Evolutionary conservation across 176 grass and related monocot genomes (phyloP).

Genomic region (Carex kokanica): DNA sequence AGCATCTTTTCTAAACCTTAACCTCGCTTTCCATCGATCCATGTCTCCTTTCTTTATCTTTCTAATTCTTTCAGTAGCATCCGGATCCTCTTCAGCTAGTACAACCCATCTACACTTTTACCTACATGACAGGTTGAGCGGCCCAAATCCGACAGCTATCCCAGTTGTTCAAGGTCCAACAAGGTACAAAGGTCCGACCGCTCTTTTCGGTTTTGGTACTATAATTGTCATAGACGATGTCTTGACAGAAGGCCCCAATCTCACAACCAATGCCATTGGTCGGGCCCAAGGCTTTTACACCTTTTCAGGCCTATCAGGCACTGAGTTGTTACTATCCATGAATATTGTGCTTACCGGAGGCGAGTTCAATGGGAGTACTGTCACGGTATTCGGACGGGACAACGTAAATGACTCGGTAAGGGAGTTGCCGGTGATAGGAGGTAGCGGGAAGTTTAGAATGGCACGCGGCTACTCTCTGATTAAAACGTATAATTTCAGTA

Average conservation of each 20-base stretch:
- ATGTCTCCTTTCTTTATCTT: background rate
- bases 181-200: background rate
- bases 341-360: too few relatives aligned
- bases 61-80: constrained; percentile 14
- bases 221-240: constrained; percentile 43
- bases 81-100: background rate
- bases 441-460: too few relatives aligned
- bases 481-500: too few relatives aligned
- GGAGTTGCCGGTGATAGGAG: too few relatives aligned
- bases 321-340: too few relatives aligned
- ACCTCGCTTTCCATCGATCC: background rate
- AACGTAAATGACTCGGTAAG: too few relatives aligned
- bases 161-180: constrained; percentile 20
- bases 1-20: background rate
- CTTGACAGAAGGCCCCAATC: constrained; percentile 32
- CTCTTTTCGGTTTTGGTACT: constrained; percentile 35
- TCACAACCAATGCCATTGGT: too few relatives aligned
- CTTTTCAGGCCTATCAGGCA: too few relatives aligned
- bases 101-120: constrained; percentile 60
- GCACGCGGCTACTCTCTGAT: too few relatives aligned
- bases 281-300: too few relatives aligned
- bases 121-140: constrained; percentile 48
- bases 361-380: too few relatives aligned
- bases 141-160: constrained; percentile 23
- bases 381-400: too few relatives aligned